These are phyloP conservation scores for Phytophthora aleatoria DNA, from an alignment of 352 stramenopile species.

Conservation along the genomic window DNA sequence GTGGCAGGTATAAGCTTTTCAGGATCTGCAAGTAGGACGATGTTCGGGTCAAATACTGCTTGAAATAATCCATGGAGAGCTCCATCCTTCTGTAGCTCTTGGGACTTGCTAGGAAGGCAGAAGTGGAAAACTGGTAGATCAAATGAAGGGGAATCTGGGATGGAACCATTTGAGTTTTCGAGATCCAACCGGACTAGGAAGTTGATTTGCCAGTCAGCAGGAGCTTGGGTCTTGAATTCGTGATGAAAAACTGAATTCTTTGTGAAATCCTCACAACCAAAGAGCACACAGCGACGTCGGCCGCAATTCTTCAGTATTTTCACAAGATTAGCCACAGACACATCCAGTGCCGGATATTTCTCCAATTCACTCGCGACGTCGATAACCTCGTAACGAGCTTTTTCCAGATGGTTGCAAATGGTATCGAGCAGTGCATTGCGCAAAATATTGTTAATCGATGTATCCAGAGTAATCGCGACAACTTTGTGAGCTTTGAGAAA, in stretches of 20 bases:
- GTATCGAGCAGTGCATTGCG: constrained; percentile 12
- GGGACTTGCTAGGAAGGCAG: constrained; percentile 4
- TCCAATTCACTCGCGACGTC: constrained; percentile 29
- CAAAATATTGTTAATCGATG: background rate
- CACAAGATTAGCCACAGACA: constrained; percentile 16
- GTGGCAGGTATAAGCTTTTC: constrained; percentile 9
- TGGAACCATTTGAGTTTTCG: background rate
- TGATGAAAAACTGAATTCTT: constrained; percentile 15
- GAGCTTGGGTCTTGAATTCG: constrained; percentile 23
- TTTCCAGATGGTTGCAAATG: constrained; percentile 17
- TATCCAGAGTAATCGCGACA: constrained; percentile 29
- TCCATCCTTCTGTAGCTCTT: background rate
- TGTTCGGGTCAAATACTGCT: constrained; percentile 36
- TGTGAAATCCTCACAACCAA: constrained; percentile 29
- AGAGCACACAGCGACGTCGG: constrained; percentile 33
- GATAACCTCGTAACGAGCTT: constrained; percentile 37
- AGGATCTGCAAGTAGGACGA: constrained; percentile 39
- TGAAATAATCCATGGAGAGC: constrained; percentile 33
- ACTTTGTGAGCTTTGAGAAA: constrained; percentile 11
- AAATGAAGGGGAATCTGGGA: background rate
- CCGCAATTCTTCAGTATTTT: constrained; percentile 24
- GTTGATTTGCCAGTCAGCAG: constrained; percentile 28
- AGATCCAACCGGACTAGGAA: constrained; percentile 24
- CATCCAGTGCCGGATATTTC: constrained; percentile 1
- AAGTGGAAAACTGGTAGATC: constrained; percentile 23